Evolutionary conservation across 495 filamentous ascomycete genomes (phyloP), one percentile per base, ranked within the genome.

Genomic region (Achaetomiella virescens): DNA sequence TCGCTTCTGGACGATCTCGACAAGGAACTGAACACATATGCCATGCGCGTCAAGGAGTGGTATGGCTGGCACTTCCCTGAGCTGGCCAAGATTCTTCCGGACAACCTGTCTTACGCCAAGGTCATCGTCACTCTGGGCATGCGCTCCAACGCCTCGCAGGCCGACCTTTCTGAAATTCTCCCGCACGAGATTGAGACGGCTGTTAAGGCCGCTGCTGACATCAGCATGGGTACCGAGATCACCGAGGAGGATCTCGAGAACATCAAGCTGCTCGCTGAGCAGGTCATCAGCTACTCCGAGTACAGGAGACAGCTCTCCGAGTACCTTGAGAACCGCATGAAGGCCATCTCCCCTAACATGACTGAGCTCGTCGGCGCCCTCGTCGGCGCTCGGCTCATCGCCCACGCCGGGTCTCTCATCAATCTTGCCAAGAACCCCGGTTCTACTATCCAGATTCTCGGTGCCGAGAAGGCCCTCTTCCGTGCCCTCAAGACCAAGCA

Each of bases 51-150:
- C 48, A 97, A 96, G 83, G 93, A 99, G 73, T 99, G 93, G 93
- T 99, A 99, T 65, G 93, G 93, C 54, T 99, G 93, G 93, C 95
- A 97, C 75, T 99, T 97, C 78, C 93, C 93, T 21, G 93, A 99
- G 75, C 81, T 99, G 81, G 91, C 87, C 57, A 88, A 88, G 70
- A 97, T 97, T 67, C 81, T 99, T 60, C 95, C 96, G 70, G 93
- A 99, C 80, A 99, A 99, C 73, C 74, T 97, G 50, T 95, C 95
- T 54, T 97, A 97, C 66, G 81, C 93, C 52, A 81, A 83, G 47
- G 82, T 97, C 47, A 90, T 97, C 55, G 74, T 92, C 51, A 80
- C 82, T 61, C 88, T 96, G 81, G 93, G 93, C 59, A 87, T 95
- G 82, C 84, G 93, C 50, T 76, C 81, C 49, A 89, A 89, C 66